Base-by-base conservation (phyloP, 2,329 filamentous ascomycete genomes). In the Colletotrichum sp. region DNA sequence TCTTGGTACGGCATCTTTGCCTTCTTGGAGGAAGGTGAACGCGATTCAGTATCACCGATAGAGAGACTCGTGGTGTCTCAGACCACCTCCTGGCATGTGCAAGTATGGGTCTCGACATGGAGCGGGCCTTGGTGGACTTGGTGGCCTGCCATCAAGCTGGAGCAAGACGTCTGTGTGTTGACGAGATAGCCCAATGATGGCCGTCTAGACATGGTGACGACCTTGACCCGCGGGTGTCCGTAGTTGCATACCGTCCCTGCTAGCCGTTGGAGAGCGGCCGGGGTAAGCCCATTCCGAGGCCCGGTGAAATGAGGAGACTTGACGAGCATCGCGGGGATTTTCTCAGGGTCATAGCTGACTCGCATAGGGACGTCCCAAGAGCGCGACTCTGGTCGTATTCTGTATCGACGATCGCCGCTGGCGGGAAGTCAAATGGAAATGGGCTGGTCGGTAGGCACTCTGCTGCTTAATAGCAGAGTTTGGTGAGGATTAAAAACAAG, bases 11-110 rank as follows among this genome's bases (percentile, higher is more conserved):
- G 26, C 24, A 62, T 49, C 24, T 60, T 62, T 52, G 44, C 44
- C 44, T 24, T 13, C 44, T 52, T 52, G 44, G 44, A 52, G 52
- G 67, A 28, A 26, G 32, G 34, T 28, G 67, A 49, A 39, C 59
- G 34, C 71, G 71, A 74, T 34, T 74, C 67, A 74, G 59, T 30
- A 52, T 68, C 12, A 49, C 28, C 16, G 57, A 73, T 15, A 16
- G 32, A 70, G 59, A 60, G 24, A 60, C 60, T 71, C n/a, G 49
- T n/a, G 44, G n/a, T 39, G 72, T 71, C 72, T 75, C 72, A 75
- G 72, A 59, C 49, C 72, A 34, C 32, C 67, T 65, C 49, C 44
- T 75, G 72, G 59, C 34, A 44, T 71, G 67, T 66, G 72, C 67
- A 70, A 63, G 12, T 49, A 65, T 74, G 67, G 72, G 26, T 34